Conservation (phyloP, 805 yeast genomes). For the Ogataea nonfermentans region DNA sequence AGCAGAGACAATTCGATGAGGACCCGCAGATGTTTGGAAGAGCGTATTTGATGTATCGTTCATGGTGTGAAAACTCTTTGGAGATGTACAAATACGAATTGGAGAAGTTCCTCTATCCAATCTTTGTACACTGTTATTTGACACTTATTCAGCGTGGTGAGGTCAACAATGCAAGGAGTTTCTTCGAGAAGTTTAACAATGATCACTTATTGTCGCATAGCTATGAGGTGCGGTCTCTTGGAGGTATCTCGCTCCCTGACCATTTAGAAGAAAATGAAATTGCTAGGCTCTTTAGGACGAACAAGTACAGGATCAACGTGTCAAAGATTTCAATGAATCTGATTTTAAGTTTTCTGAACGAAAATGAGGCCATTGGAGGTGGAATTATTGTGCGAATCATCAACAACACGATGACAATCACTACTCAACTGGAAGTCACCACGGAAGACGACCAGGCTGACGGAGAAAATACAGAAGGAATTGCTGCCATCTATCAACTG, state of each 20-base stretch:
- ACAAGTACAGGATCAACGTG: conserved; percentile 71
- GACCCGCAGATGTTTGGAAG: conserved; percentile 72
- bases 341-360: conserved; percentile 81
- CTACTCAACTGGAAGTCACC: conserved; percentile 38
- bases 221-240: conserved; percentile 67
- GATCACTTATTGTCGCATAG: conserved; percentile 80
- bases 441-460: conserved; percentile 49
- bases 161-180: conserved; percentile 61
- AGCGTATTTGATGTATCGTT: conserved; percentile 75
- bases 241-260: conserved; percentile 72
- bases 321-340: conserved; percentile 84
- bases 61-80: conserved; percentile 88
- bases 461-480: conserved; percentile 42
- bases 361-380: conserved; percentile 90
- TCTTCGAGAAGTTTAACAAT: conserved; percentile 68
- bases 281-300: conserved; percentile 69
- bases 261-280: conserved; percentile 81
- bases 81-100: conserved; percentile 91
- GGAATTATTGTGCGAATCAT: conserved; percentile 79
- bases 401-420: conserved; percentile 73
- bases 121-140: conserved; percentile 86
- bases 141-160: conserved; percentile 69
- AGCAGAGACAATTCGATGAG: conserved; percentile 43
- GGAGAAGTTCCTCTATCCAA: conserved; percentile 79
- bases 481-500: conserved; percentile 40